Percentiles rank a stretch among this genome's conserved stretches.
phyloP scores from a whole-genome alignment of 495 filamentous ascomycete species.

The Neurospora pannonica region DNA sequence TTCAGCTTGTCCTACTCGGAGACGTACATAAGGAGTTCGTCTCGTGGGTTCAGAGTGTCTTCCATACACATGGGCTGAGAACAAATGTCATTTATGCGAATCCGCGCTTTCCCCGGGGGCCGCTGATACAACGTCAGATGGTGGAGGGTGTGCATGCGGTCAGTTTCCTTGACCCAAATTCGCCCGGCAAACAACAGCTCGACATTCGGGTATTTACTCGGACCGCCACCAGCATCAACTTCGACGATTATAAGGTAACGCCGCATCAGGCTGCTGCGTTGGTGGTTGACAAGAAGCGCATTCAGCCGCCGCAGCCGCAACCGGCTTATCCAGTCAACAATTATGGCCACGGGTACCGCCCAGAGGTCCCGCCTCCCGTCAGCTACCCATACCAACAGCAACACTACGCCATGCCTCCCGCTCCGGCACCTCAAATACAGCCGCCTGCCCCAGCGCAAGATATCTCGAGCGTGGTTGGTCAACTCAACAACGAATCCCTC shows the following conservation, averaged over 20 bases:
- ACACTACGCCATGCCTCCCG: conserved; percentile 29
- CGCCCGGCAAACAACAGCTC: conserved; percentile 62
- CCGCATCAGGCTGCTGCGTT: conserved; percentile 77
- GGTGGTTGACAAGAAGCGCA: conserved; percentile 63
- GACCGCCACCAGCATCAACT: conserved; percentile 58
- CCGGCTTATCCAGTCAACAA: conserved; percentile 10
- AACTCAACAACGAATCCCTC: conserved; percentile 61
- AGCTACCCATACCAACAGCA: conserved; percentile 9
- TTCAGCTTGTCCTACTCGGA: conserved; percentile 76
- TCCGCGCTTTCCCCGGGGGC: conserved; percentile 65
- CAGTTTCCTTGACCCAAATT: conserved; percentile 56
- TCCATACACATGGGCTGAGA: conserved; percentile 58
- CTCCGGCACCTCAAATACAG: conserved; percentile 29
- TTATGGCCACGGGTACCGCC: not conserved
- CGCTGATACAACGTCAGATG: conserved; percentile 75
- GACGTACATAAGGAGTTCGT: conserved; percentile 76
- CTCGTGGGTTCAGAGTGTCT: conserved; percentile 66
- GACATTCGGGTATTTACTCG: conserved; percentile 80
- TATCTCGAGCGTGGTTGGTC: conserved; percentile 43
- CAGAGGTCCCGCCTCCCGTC: not conserved
- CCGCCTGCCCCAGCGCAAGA: conserved; percentile 34
- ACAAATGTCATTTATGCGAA: conserved; percentile 67
- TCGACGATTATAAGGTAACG: conserved; percentile 68
- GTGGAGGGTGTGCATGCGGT: conserved; percentile 84
- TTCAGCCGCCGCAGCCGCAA: conserved; percentile 18